Evolutionary conservation across 164 flowering plant genomes (phyloP).

Genomic region (Houttuynia cordata): DNA sequence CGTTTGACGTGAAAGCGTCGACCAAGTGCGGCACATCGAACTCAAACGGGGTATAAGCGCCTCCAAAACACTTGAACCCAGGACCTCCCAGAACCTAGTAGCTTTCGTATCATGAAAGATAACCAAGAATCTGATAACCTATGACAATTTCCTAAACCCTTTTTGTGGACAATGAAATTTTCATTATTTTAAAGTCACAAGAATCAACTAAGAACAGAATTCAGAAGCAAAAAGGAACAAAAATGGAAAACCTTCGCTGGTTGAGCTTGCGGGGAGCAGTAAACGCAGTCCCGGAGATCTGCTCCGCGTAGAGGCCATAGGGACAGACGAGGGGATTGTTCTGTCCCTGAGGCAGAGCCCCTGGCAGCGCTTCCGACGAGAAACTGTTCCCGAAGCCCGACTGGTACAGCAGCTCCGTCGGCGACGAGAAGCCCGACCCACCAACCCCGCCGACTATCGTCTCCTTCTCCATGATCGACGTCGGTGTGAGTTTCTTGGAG

Average conservation of each 20-base stretch:
- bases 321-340: conserved; percentile 83
- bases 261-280: conserved; percentile 78
- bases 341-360: conserved; percentile 72
- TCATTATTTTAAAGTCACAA: not conserved
- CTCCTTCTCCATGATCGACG: not conserved
- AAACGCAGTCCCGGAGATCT: conserved; percentile 88
- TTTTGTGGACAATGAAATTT: too few relatives aligned
- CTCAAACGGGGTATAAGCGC: too few relatives aligned
- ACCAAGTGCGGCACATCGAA: too few relatives aligned
- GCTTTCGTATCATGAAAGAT: too few relatives aligned
- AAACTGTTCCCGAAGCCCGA: conserved; percentile 80
- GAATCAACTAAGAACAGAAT: not conserved
- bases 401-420: conserved; percentile 28
- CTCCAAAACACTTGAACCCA: too few relatives aligned
- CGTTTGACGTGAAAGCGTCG: too few relatives aligned
- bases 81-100: too few relatives aligned
- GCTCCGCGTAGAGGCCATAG: conserved; percentile 90
- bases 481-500: too few relatives aligned
- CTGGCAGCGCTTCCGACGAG: conserved; percentile 73
- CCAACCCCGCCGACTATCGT: not conserved
- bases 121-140: too few relatives aligned
- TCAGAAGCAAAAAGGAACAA: not conserved
- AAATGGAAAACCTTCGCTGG: conserved; percentile 45
- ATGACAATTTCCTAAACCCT: too few relatives aligned
- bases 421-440: not conserved